These are phyloP conservation scores for Verticillium tricorpus DNA, from an alignment of 2,329 filamentous ascomycete species.

Conservation along the genomic window DNA sequence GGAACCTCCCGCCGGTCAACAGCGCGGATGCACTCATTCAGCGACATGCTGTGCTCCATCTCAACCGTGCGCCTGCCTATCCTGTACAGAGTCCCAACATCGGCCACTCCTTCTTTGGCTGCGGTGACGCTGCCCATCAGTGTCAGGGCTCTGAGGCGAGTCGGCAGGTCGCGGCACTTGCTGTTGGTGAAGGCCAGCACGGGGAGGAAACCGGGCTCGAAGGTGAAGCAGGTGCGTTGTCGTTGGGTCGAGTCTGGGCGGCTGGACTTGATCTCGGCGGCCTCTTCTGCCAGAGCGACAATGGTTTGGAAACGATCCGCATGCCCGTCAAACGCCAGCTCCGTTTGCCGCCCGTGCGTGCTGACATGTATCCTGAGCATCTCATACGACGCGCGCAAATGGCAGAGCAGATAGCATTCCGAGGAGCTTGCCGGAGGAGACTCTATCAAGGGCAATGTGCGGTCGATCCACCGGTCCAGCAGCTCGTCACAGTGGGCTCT, in stretches of 20 bases:
- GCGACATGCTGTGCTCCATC: slow-evolving; percentile 5
- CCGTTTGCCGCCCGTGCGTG: slow-evolving; percentile 18
- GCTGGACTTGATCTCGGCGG: slow-evolving; percentile 1
- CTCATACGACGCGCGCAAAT: slow-evolving; percentile 12
- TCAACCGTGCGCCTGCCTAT: slow-evolving; percentile 6
- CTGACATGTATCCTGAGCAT: slow-evolving; percentile 32
- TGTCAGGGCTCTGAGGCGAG: slow-evolving; percentile 30
- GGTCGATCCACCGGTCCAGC: neutral
- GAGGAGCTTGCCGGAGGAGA: neutral
- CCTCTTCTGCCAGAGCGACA: slow-evolving; percentile 22
- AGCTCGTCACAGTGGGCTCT: neutral
- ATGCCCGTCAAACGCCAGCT: slow-evolving; percentile 30
- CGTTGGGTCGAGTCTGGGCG: neutral
- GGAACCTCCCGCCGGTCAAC: slow-evolving; percentile 1
- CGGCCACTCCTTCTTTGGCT: slow-evolving; percentile 14
- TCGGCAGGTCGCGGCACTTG: slow-evolving; percentile 34
- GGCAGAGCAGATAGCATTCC: slow-evolving; percentile 7
- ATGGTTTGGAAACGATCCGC: slow-evolving; percentile 28
- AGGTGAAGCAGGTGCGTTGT: slow-evolving; percentile 25
- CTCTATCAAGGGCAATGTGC: neutral
- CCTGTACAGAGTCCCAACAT: slow-evolving; percentile 2
- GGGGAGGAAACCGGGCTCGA: slow-evolving; percentile 35
- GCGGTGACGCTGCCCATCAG: slow-evolving; percentile 14
- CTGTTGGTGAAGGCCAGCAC: slow-evolving; percentile 33
- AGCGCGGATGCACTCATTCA: neutral